phyloP scores from a whole-genome alignment of 257 asterid species.

The Solanum infundibuliforme region DNA sequence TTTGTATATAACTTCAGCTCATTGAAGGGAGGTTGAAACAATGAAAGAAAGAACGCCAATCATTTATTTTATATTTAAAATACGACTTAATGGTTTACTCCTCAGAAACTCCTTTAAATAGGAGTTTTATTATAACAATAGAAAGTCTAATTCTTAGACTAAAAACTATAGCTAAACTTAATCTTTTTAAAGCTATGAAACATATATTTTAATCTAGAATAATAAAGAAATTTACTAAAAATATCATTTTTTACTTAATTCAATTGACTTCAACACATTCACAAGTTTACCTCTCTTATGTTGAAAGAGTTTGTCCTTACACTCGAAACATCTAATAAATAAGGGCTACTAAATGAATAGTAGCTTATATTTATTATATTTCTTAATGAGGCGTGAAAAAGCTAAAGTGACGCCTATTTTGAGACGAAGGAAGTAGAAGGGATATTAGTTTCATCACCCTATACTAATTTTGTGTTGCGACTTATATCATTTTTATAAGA shows the following conservation, averaged over 20 bases:
- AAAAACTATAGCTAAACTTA: neutral
- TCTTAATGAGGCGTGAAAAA: neutral
- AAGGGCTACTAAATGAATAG: neutral
- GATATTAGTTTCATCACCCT: too few species aligned
- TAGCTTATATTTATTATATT: neutral
- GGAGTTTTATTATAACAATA: neutral
- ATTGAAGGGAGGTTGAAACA: neutral
- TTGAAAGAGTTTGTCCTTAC: neutral
- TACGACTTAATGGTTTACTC: neutral
- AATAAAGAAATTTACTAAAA: too few species aligned
- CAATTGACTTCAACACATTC: neutral
- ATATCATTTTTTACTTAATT: neutral
- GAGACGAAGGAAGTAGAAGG: too few species aligned
- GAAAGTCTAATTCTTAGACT: neutral
- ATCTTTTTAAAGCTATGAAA: too few species aligned
- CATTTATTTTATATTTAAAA: neutral
- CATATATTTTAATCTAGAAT: neutral
- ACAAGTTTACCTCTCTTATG: neutral
- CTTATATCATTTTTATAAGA: too few species aligned
- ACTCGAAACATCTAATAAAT: neutral
- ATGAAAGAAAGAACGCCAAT: neutral
- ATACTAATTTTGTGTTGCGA: too few species aligned
- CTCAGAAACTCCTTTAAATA: too few species aligned
- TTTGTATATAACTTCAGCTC: neutral
- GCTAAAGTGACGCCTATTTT: neutral